phyloP scores from a whole-genome alignment of 2,329 filamentous ascomycete species.

The Diaporthe caulivora region DNA sequence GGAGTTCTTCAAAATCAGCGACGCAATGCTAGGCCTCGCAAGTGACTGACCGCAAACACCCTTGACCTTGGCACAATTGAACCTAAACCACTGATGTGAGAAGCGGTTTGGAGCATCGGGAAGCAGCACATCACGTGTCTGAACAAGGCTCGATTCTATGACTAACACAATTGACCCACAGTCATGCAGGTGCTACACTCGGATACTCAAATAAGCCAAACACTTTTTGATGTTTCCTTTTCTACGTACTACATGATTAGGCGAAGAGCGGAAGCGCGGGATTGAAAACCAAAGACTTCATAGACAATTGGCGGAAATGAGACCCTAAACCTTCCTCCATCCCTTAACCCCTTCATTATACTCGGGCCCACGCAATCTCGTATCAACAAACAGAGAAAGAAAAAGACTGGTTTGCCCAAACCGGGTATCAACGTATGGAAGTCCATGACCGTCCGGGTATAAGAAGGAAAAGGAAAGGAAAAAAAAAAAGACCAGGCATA shows the following conservation, averaged over 20 bases:
- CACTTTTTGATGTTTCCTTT: neutral
- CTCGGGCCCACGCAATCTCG: neutral
- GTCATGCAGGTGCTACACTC: no score
- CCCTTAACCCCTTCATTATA: neutral
- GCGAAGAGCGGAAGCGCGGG: neutral
- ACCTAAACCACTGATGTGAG: no score
- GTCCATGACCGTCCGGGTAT: constrained; percentile 33
- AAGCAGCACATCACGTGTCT: no score
- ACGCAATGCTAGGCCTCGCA: no score
- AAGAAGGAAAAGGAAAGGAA: constrained; percentile 24
- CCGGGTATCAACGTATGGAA: constrained; percentile 37
- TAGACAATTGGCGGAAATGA: neutral
- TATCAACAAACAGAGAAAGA: neutral
- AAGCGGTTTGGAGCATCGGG: no score
- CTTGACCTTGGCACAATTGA: no score
- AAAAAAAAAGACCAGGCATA: constrained; percentile 11
- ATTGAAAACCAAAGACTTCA: neutral
- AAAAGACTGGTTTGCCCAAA: constrained; percentile 30
- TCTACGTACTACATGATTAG: neutral
- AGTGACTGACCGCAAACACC: no score
- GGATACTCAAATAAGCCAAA: neutral
- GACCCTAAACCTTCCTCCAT: neutral
- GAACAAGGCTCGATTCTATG: neutral
- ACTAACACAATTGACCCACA: neutral
- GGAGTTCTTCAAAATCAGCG: no score